These are phyloP conservation scores for Kodamaea anthophila DNA, from an alignment of 1,139 yeast genomes.

Conservation along the genomic window DNA sequence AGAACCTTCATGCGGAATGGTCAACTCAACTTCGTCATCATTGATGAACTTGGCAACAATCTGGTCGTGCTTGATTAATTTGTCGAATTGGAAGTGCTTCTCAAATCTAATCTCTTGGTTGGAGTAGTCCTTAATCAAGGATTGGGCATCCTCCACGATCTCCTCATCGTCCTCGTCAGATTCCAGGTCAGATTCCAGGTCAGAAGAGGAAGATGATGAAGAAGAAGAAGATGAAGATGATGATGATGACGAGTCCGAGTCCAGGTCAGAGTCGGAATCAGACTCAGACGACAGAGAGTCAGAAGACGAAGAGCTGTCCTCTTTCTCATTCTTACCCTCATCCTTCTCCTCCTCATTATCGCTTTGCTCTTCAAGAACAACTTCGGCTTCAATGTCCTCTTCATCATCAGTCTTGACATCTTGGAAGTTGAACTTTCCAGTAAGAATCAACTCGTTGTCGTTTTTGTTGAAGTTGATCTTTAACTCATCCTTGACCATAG, in stretches of 20 bases:
- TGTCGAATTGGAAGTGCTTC: slow-evolving; percentile 42
- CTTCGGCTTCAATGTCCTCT: slow-evolving; percentile 4
- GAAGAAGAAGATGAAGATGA: slow-evolving; percentile 11
- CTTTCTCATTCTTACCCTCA: too few relatives aligned
- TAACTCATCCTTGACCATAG: slow-evolving; percentile 38
- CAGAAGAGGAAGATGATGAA: slow-evolving; percentile 12
- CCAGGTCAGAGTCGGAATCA: slow-evolving; percentile 7
- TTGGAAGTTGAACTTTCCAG: slow-evolving; percentile 36
- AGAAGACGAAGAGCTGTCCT: slow-evolving; percentile 13
- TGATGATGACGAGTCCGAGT: slow-evolving; percentile 10
- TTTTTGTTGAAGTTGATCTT: slow-evolving; percentile 37
- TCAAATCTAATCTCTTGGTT: slow-evolving; percentile 40
- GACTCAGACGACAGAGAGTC: slow-evolving; percentile 10
- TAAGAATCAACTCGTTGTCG: slow-evolving; percentile 39
- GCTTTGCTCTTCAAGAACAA: slow-evolving; percentile 5
- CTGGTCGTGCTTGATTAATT: slow-evolving; percentile 32
- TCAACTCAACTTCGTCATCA: slow-evolving; percentile 39
- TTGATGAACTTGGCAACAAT: slow-evolving; percentile 35
- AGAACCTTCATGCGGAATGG: slow-evolving; percentile 33
- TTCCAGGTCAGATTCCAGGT: slow-evolving; percentile 13
- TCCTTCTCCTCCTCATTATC: slow-evolving; percentile 1
- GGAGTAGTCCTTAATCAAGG: slow-evolving; percentile 33
- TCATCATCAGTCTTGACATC: slow-evolving; percentile 15
- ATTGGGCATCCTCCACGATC: slow-evolving; percentile 36
- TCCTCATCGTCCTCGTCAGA: slow-evolving; percentile 25